phyloP scores from a whole-genome alignment of 140 eudicot genomes.

The Bidens hawaiensis region DNA sequence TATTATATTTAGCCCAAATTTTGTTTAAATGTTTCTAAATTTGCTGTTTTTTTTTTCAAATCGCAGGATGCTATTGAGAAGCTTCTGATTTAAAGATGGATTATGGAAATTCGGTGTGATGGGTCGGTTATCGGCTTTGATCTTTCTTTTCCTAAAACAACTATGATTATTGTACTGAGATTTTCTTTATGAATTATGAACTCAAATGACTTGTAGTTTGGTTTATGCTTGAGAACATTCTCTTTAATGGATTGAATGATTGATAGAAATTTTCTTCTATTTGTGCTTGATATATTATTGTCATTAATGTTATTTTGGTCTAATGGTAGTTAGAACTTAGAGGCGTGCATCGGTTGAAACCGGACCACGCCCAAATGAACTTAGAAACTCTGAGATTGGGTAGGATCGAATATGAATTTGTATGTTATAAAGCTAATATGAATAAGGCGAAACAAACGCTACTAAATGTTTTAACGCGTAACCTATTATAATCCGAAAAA shows the following conservation, averaged over 20 bases:
- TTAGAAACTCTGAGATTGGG: too few species aligned
- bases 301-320: background rate
- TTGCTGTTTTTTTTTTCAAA: background rate
- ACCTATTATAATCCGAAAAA: too few species aligned
- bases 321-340: too few species aligned
- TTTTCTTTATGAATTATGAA: conserved; percentile 12
- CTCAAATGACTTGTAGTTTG: conserved; percentile 11
- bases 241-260: background rate
- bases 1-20: background rate
- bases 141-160: conserved; percentile 33
- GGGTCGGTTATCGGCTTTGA: conserved; percentile 55
- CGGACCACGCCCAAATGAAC: too few species aligned
- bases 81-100: conserved; percentile 32
- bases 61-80: conserved; percentile 48
- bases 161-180: conserved; percentile 22
- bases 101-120: conserved; percentile 37
- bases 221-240: background rate
- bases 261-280: background rate
- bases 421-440: too few species aligned
- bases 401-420: too few species aligned
- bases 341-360: too few species aligned
- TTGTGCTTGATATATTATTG: background rate
- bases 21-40: background rate
- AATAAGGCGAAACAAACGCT: too few species aligned
- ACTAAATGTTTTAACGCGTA: too few species aligned